These are phyloP conservation scores for Inga leiocalycina DNA, from an alignment of 306 rosid genomes.

Conservation along the genomic window DNA sequence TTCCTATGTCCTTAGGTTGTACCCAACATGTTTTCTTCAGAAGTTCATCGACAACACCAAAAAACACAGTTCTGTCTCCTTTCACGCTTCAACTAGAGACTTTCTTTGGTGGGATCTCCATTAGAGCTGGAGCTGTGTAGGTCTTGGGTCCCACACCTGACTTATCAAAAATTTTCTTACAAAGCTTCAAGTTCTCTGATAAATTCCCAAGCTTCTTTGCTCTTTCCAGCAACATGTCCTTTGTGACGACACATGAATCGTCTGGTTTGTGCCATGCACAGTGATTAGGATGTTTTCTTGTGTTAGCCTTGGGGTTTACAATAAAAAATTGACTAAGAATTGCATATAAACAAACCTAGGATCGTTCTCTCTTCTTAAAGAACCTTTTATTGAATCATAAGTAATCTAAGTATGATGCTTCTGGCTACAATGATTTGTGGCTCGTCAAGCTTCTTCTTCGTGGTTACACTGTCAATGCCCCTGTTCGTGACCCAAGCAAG, in stretches of 20 bases:
- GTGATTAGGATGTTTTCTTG: no score
- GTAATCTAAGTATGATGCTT: no score
- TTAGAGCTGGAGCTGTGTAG: neutral
- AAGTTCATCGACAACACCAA: constrained; percentile 30
- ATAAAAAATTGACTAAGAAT: no score
- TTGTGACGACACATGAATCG: neutral
- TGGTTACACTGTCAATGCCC: no score
- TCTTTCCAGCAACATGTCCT: neutral
- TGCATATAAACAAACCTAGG: no score
- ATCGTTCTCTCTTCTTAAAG: no score
- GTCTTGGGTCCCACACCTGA: constrained; percentile 35
- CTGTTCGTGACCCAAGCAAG: no score
- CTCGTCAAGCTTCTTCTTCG: no score
- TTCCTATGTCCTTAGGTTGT: constrained; percentile 17
- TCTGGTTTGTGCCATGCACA: constrained; percentile 36
- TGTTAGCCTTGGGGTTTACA: no score
- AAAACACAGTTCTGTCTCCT: constrained; percentile 17
- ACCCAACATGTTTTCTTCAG: constrained; percentile 28
- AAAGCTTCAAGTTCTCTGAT: constrained; percentile 7
- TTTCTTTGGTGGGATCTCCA: constrained; percentile 16
- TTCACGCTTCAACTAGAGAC: constrained; percentile 5
- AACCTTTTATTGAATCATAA: no score
- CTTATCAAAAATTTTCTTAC: neutral
- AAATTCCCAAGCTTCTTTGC: neutral
- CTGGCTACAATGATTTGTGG: no score